Conservation (phyloP, 2,329 filamentous ascomycete genomes). For the Claviceps pusilla region DNA sequence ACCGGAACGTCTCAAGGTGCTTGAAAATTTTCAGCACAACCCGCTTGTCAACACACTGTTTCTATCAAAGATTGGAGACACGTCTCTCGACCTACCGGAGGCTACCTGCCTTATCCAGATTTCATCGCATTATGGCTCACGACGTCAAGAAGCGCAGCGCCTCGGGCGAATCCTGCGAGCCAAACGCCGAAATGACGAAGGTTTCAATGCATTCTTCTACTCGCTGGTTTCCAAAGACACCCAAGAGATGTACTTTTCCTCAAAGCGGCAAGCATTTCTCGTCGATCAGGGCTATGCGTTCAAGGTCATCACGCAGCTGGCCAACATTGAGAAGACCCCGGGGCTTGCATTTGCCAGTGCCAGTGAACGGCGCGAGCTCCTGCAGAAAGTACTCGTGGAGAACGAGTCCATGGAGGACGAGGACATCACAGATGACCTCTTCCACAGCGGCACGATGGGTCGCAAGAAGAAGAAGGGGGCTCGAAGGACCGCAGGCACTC, state of each 20-base stretch:
- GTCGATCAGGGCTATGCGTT: constrained; percentile 98
- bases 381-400: constrained; percentile 79
- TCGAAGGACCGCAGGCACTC: constrained; percentile 66
- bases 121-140: constrained; percentile 91
- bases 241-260: constrained; percentile 94
- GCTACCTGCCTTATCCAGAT: constrained; percentile 96
- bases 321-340: constrained; percentile 74
- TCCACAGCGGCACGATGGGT: constrained; percentile 30
- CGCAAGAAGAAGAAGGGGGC: constrained; percentile 39
- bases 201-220: constrained; percentile 99
- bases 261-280: constrained; percentile 89
- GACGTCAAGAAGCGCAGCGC: constrained; percentile 88
- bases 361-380: constrained; percentile 66
- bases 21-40: constrained; percentile 93
- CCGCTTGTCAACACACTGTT: constrained; percentile 83
- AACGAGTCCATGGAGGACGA: constrained; percentile 65
- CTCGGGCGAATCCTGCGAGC: constrained; percentile 85
- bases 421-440: constrained; percentile 36
- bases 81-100: constrained; percentile 90
- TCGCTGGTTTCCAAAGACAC: constrained; percentile 95
- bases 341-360: constrained; percentile 68
- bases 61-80: constrained; percentile 93
- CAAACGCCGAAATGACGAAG: constrained; percentile 91
- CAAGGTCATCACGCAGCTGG: constrained; percentile 92
- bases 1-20: constrained; percentile 66